A percentile compares a stretch with the other conserved stretches of the same genome.
phyloP scores from a whole-genome alignment of 192 early-diverging fungal species.

The Lunasporangiospora selenospora region DNA sequence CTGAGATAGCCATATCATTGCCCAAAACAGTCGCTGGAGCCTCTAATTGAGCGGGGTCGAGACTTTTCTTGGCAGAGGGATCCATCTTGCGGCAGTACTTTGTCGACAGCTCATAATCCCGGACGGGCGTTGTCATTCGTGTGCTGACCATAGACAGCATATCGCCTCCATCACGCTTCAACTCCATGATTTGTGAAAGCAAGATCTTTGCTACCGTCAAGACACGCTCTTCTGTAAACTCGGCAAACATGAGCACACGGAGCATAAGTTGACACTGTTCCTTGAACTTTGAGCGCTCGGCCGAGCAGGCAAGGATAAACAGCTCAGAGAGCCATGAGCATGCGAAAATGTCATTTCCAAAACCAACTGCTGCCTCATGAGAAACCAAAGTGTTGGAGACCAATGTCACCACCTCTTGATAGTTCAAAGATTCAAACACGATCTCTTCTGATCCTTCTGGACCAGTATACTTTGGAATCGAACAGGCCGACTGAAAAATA shows the following conservation, averaged over 20 bases:
- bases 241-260: constrained; percentile 65
- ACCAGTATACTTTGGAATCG: constrained; percentile 54
- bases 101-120: constrained; percentile 40
- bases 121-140: constrained; percentile 48
- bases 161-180: constrained; percentile 68
- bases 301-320: constrained; percentile 58
- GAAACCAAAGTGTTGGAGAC: constrained; percentile 54
- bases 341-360: constrained; percentile 51
- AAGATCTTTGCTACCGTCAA: constrained; percentile 74
- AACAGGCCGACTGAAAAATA: constrained; percentile 65
- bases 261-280: constrained; percentile 55
- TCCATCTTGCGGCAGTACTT: constrained; percentile 30
- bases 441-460: constrained; percentile 34
- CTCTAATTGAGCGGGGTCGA: constrained; percentile 19
- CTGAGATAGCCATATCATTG: constrained; percentile 66
- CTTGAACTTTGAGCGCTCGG: constrained; percentile 41
- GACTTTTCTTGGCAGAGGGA: background rate
- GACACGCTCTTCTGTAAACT: constrained; percentile 75
- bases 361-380: constrained; percentile 53
- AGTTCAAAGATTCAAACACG: constrained; percentile 45
- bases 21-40: constrained; percentile 34
- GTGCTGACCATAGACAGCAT: constrained; percentile 58
- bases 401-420: constrained; percentile 46
- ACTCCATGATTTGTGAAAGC: constrained; percentile 64
- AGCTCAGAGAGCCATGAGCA: constrained; percentile 62